A percentile compares a stretch with the other conserved stretches of the same genome.
These are phyloP conservation scores for Glebionis coronaria DNA, from an alignment of 129 eudicot genomes.

Conservation along the genomic window DNA sequence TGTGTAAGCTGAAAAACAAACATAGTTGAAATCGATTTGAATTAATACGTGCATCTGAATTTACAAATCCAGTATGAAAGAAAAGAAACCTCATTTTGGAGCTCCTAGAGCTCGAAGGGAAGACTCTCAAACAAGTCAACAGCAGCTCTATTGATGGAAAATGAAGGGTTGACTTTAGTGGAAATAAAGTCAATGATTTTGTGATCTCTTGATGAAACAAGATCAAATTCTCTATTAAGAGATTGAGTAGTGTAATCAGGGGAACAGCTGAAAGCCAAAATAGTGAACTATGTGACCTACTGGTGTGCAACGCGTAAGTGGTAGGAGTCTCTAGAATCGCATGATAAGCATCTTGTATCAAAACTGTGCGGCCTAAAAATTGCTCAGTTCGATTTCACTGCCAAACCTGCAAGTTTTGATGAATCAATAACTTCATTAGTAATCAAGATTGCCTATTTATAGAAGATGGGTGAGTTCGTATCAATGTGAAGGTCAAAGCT, in stretches of 20 bases:
- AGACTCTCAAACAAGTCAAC: constrained; percentile 19
- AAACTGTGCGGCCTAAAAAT: constrained; percentile 23
- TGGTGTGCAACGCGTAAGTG: neutral
- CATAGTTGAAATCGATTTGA: no score
- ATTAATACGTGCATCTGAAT: no score
- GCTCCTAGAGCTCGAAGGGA: neutral
- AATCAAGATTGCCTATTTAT: no score
- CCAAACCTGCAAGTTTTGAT: constrained; percentile 26
- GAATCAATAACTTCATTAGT: no score
- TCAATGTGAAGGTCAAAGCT: no score
- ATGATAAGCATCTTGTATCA: constrained; percentile 19
- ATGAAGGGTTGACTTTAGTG: constrained; percentile 29
- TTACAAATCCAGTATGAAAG: no score
- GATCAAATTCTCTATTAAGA: constrained; percentile 9
- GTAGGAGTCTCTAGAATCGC: constrained; percentile 11
- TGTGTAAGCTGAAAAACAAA: constrained; percentile 12
- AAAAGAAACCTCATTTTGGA: neutral
- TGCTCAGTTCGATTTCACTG: constrained; percentile 36
- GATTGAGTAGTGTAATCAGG: neutral
- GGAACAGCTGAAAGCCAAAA: constrained; percentile 19
- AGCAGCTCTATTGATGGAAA: constrained; percentile 27
- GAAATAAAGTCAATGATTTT: constrained; percentile 24
- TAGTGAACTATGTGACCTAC: constrained; percentile 11
- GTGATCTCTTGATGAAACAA: constrained; percentile 17
- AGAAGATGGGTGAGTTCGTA: no score